Evolutionary conservation across 306 rosid genomes (phyloP), one percentile per base, ranked within the genome.

Genomic region (Vachellia pachyceras): DNA sequence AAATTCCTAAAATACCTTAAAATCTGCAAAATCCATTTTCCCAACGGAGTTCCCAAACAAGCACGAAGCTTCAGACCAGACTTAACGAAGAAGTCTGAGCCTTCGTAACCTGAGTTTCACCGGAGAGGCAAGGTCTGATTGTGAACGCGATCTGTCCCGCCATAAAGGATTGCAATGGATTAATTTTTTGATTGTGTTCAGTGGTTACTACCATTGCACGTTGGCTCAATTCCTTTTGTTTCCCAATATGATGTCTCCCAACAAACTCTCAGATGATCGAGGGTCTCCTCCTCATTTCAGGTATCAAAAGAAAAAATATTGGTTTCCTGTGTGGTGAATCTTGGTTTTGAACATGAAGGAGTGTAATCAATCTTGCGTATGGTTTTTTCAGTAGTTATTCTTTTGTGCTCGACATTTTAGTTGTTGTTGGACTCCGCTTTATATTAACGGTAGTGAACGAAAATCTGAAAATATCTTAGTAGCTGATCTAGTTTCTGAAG

Each of bases 231-330:
- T 76, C 60, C 70, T 64, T 15, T 14, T 29, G 44, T 40, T 78
- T 77, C 78, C 37, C 68, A 81, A 83, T 85, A 93, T 93, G 99
- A 93, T 94, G 97, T 83, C 98, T 52, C 91, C 99, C 9, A 80
- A 91, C 72, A 85, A 85, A 57, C 84, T 73, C 50, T 83, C 97
- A 20, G 96, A 91, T 77, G 98, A 88, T 88, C 97, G 97, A 71
- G 91, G 89, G 39, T 81, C 94, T 85, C 66, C 93, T n/a, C 72
- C 86, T 18, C 89, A 88, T 83, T 82, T 90, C 84, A 95, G 99
- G 99, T 93, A 73, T 18, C 6, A 67, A n/a, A 18, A 18, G 0
- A 0, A 12, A 3, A 20, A 55, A 39, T 39, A 45, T 1, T 3
- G 17, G 13, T 61, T 25, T 61, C 42, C 17, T 6, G 0, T 63